Conservation (phyloP, 768 basidiomycete species). For the Rhodosporidiobolus sp. region DNA sequence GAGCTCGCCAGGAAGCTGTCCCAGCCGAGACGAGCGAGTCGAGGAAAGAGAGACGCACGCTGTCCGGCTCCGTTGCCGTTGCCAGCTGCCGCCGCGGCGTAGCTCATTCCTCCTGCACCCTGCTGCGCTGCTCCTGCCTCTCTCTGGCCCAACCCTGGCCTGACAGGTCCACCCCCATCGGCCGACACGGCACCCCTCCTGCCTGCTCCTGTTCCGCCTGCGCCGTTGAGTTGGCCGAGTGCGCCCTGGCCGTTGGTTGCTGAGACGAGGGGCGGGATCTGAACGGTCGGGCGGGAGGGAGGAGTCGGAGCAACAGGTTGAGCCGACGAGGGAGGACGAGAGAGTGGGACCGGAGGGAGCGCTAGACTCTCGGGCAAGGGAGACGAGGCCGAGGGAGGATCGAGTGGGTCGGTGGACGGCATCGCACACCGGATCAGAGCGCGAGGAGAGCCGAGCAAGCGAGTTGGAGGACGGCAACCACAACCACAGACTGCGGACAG, state of each 20-base stretch:
- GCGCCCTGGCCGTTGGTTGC: too few relatives aligned
- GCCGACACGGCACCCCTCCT: constrained; percentile 1
- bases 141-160: not conserved
- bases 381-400: not conserved
- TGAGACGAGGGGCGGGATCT: not conserved
- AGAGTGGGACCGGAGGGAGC: not conserved
- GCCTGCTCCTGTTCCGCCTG: not conserved
- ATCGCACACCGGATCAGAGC: too few relatives aligned
- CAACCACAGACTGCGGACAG: too few relatives aligned
- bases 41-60: not conserved
- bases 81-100: not conserved
- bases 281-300: not conserved
- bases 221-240: not conserved
- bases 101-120: not conserved
- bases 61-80: not conserved
- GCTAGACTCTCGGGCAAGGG: not conserved
- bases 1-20: too few relatives aligned
- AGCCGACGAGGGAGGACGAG: not conserved
- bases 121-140: too few relatives aligned
- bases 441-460: too few relatives aligned
- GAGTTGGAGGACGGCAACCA: too few relatives aligned
- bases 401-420: not conserved
- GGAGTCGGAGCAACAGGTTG: not conserved
- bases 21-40: too few relatives aligned
- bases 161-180: not conserved